Evolutionary conservation across 164 flowering plant genomes (phyloP).

Genomic region (Stephania yunnanensis): DNA sequence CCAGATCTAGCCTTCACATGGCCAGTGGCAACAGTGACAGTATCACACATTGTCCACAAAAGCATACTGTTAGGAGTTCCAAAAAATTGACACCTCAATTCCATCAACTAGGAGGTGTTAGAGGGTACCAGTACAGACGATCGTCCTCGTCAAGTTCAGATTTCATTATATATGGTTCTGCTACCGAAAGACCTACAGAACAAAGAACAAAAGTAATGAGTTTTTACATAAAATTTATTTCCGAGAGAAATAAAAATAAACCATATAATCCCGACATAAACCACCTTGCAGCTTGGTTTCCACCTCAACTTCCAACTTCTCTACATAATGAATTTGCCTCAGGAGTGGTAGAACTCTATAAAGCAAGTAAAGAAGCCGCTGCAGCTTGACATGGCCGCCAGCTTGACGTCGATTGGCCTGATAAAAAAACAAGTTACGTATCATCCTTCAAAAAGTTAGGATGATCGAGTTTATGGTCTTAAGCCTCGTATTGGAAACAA

Average conservation of each 20-base stretch:
- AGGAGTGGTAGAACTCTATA: constrained; percentile 56
- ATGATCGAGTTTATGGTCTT: not conserved
- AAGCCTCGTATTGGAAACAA: not conserved
- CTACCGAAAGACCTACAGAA: constrained; percentile 32
- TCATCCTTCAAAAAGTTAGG: not conserved
- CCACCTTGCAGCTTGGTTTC: constrained; percentile 55
- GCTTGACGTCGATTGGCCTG: constrained; percentile 34
- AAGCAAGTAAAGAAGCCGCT: constrained; percentile 50
- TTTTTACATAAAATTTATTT: not conserved
- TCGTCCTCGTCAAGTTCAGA: constrained; percentile 56
- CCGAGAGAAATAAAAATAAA: not conserved
- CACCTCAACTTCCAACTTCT: constrained; percentile 42
- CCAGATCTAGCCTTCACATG: not conserved
- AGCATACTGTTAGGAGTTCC: not conserved
- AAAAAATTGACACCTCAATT: constrained; percentile 8
- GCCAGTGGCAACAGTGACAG: not conserved
- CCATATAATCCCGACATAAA: not conserved
- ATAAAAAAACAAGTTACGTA: constrained; percentile 4
- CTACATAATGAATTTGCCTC: constrained; percentile 49
- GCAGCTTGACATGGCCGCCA: constrained; percentile 33
- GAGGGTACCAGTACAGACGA: constrained; percentile 57
- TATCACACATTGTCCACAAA: not conserved
- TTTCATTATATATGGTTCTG: constrained; percentile 37
- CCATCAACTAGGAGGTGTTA: constrained; percentile 14
- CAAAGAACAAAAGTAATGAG: not conserved